Evolutionary conservation across 805 yeast genomes (phyloP), one percentile per base, ranked within the genome.

Genomic region (Saccharomycopsis sp.): DNA sequence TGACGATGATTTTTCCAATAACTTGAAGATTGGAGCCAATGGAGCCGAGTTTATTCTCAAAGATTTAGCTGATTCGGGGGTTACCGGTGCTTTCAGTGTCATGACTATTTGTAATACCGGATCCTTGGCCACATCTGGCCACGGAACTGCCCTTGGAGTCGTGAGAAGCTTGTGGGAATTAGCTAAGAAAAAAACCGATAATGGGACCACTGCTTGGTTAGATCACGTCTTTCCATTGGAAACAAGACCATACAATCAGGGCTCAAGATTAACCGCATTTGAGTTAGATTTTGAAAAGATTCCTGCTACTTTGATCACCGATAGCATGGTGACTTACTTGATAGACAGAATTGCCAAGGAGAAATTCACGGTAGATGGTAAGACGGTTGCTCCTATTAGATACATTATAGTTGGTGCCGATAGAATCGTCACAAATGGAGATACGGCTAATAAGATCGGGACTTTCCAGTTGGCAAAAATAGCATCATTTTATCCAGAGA

Each of bases 71-170:
- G 63, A 70, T 17, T 81, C 84, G 62, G 72, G 75, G 2, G 84
- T 81, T 65, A 68, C 70, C 19, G 89, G 87, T 12, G 85, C 86
- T 2, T 85, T 91, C 68, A 82, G 96, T 1, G 92, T 90, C 2
- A 73, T 94, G 68, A 93, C 98, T 0, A 89, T 94, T 58, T 93
- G 99, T 72, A 93, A 93, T 72, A 93, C 99, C 0, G 99, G 99
- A 0, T 89, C 97, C 0, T 76, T 93, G 60, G 99, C 99, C 0
- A 93, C 99, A 1, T 89, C 98, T 2, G 98, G 98, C 1, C 93
- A 91, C 69, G 99, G 99, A 34, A 93, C 99, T 3, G 98, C 98
- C 0, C 77, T 93, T 34, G 98, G 99, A 14, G 89, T 94, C 23
- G 83, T 93, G 47, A 81, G 98, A 64, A 83, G 96, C 0, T 75